Evolutionary conservation across 1,139 yeast genomes (phyloP).

Genomic region (Debaryomyces coudertii): DNA sequence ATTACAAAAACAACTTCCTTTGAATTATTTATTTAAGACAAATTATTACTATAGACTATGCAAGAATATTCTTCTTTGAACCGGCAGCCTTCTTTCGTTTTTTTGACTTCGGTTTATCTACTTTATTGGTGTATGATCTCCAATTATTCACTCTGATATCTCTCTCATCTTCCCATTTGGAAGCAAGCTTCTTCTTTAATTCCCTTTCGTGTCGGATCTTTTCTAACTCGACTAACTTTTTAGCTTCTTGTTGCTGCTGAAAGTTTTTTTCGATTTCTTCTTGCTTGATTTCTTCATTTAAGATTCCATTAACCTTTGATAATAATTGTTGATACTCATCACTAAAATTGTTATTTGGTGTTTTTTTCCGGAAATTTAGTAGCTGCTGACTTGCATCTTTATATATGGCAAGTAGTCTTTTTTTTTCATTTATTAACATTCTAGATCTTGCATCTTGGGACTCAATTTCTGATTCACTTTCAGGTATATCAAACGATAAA

Average conservation of each 20-base stretch:
- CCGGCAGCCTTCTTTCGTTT: constrained; percentile 36
- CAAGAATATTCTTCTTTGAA: constrained; percentile 38
- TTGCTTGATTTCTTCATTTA: constrained; percentile 39
- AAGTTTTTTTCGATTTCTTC: constrained; percentile 38
- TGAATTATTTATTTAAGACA: not conserved
- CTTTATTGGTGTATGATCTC: constrained; percentile 54
- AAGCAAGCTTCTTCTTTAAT: constrained; percentile 41
- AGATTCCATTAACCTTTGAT: constrained; percentile 23
- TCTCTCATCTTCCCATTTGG: constrained; percentile 65
- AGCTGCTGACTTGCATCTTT: constrained; percentile 32
- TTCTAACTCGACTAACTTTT: constrained; percentile 30
- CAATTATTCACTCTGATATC: constrained; percentile 64
- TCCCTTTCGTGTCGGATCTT: constrained; percentile 42
- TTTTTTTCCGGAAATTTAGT: not conserved
- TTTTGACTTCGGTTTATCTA: constrained; percentile 45
- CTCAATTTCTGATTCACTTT: constrained; percentile 19
- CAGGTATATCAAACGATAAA: constrained; percentile 20
- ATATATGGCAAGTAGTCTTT: constrained; percentile 38
- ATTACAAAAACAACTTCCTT: not conserved
- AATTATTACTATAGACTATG: constrained; percentile 20
- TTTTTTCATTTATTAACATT: constrained; percentile 44
- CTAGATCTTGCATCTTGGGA: constrained; percentile 28
- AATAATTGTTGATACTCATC: constrained; percentile 9
- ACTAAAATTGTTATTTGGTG: not conserved
- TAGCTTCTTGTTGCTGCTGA: constrained; percentile 32